Conservation (phyloP, 257 asterid species). For the Jacaranda mimosifolia region DNA sequence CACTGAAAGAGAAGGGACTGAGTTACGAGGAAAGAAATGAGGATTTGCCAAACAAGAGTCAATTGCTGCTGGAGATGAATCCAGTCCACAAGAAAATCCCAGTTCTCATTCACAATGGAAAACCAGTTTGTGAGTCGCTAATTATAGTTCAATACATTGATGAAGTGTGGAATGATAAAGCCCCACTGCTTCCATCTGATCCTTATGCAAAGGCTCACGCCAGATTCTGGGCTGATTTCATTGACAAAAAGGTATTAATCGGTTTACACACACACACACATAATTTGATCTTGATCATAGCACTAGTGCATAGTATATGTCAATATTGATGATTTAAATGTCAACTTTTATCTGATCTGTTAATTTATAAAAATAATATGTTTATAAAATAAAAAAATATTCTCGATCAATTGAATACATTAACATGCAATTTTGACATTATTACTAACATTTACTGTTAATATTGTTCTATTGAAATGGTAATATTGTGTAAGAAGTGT, state of each 20-base stretch:
- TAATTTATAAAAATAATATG: too few relatives aligned
- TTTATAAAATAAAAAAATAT: too few relatives aligned
- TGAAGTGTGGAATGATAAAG: constrained; percentile 32
- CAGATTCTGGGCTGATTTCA: constrained; percentile 38
- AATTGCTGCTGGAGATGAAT: constrained; percentile 37
- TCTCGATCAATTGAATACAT: too few relatives aligned
- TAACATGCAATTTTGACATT: too few relatives aligned
- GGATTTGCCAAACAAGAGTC: constrained; percentile 33
- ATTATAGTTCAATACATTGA: constrained; percentile 40
- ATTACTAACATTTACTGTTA: too few relatives aligned
- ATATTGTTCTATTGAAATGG: too few relatives aligned
- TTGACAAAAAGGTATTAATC: constrained; percentile 38
- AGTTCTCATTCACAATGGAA: constrained; percentile 40
- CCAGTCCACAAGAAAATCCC: constrained; percentile 46
- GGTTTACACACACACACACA: neutral
- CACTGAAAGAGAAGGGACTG: constrained; percentile 41
- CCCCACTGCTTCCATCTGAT: constrained; percentile 38
- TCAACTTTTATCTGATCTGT: too few relatives aligned
- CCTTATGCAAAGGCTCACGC: constrained; percentile 35
- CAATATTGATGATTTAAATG: too few relatives aligned
- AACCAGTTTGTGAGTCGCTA: constrained; percentile 38
- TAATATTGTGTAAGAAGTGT: too few relatives aligned
- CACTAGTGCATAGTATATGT: too few relatives aligned
- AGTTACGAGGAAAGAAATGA: constrained; percentile 39
- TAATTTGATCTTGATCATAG: neutral